These are phyloP conservation scores for Rosa lucieae DNA, from an alignment of 306 rosid genomes.

Conservation along the genomic window DNA sequence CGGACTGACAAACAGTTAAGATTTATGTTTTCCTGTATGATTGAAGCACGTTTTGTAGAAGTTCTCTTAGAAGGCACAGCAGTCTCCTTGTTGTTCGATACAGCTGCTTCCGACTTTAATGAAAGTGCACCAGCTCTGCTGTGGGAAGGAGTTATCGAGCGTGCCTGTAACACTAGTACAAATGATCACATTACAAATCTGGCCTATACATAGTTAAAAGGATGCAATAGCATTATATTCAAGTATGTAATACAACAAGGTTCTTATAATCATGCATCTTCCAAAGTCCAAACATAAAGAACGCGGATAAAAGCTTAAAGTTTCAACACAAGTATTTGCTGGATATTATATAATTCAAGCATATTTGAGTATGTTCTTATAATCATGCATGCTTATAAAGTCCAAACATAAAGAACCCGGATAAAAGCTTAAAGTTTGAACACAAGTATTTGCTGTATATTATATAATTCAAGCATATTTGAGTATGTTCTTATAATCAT, in stretches of 20 bases:
- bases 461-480: too few relatives aligned
- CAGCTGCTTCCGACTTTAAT: conserved; percentile 46
- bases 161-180: conserved; percentile 47
- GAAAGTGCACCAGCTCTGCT: conserved; percentile 47
- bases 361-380: not conserved
- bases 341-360: not conserved
- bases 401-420: too few relatives aligned
- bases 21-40: conserved; percentile 62
- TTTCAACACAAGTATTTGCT: not conserved
- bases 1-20: conserved; percentile 38
- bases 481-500: too few relatives aligned
- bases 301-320: not conserved
- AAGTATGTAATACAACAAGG: not conserved
- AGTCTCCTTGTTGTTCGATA: conserved; percentile 42
- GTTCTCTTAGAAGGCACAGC: conserved; percentile 34
- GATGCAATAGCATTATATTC: not conserved
- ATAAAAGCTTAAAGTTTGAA: too few relatives aligned
- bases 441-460: too few relatives aligned
- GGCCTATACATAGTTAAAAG: not conserved
- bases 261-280: not conserved
- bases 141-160: conserved; percentile 29
- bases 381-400: too few relatives aligned
- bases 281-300: conserved; percentile 6
- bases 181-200: conserved; percentile 26
- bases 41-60: conserved; percentile 40